Base-by-base conservation (phyloP, 306 rosid genomes). In the Ormosia emarginata region DNA sequence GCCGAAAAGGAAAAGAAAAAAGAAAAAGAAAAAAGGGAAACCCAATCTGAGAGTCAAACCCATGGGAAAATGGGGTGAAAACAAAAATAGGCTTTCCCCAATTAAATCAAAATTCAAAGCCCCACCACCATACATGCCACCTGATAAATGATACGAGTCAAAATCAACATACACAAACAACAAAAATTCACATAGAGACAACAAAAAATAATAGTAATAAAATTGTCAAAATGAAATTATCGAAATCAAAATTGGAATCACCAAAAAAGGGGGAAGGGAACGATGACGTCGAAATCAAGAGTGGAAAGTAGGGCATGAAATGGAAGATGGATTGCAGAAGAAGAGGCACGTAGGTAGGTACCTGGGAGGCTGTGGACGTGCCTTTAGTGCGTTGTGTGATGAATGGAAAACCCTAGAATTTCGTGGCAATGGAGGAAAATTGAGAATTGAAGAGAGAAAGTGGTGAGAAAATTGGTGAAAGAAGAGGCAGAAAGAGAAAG, bases 91-190 rank as follows among this genome's bases (percentile, higher is more conserved):
- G 18, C 49, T 56, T 67, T 80, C 85, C 86, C 81, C 78, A 87
- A 90, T 91, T 82, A 88, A 82, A 89, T 88, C 75, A 46, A 86
- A 86, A 86, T 79, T 75, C 79, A 83, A 62, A 82, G 84, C 63
- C 74, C 82, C 85, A 80, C 75, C 80, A 65, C 74, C 55, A 49
- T 49, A 86, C 87, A 83, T 83, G 83, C 90, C 91, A 87, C 89
- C 91, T 81, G 81, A 86, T 61, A 86, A 81, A 77, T 74, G 75
- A 72, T n/a, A 72, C 17, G 43, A 82, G 80, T 46, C 83, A 71
- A 65, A 87, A 87, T 86, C 82, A 77, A 75, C 83, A 74, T 39
- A 59, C 57, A 62, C 67, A 64, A 71, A 39, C 36, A 33, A 55
- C n/a, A 69, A 13, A 6, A 53, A 53, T 13, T 64, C 62, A 43